A percentile compares a stretch with the other conserved stretches of the same genome.
Evolutionary conservation across 1,284 basidiomycete genomes (phyloP).

Genomic region (Leucoagaricus sp.): DNA sequence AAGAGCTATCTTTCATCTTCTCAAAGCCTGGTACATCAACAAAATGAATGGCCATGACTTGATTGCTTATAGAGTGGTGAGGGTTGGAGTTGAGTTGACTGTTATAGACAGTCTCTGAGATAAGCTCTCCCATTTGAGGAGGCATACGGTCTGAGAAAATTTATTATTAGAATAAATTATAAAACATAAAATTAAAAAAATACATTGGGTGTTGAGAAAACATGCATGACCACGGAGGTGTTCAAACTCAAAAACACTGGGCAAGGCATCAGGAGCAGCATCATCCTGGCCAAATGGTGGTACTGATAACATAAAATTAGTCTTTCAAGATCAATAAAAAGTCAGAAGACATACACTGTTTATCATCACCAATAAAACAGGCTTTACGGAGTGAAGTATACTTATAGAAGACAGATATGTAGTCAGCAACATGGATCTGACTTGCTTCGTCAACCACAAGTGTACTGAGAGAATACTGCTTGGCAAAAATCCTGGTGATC

Average conservation of each 20-base stretch:
- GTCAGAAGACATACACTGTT: conserved; percentile 55
- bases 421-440: conserved; percentile 65
- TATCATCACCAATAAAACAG: conserved; percentile 76
- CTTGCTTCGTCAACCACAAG: conserved; percentile 69
- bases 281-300: conserved; percentile 62
- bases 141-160: conserved; percentile 72
- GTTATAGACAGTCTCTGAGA: conserved; percentile 66
- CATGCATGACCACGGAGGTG: conserved; percentile 44
- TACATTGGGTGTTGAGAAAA: conserved; percentile 63
- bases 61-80: conserved; percentile 41
- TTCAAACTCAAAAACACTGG: conserved; percentile 59
- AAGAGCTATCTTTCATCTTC: conserved; percentile 38
- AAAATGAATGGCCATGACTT: conserved; percentile 48
- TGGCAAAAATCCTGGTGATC: conserved; percentile 37
- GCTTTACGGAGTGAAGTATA: conserved; percentile 55
- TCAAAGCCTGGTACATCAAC: conserved; percentile 45
- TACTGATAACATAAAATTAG: conserved; percentile 34
- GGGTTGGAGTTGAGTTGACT: conserved; percentile 50
- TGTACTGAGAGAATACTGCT: conserved; percentile 44
- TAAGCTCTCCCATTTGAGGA: conserved; percentile 69
- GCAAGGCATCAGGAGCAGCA: conserved; percentile 34
- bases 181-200: conserved; percentile 13
- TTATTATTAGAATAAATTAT: conserved; percentile 4
- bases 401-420: conserved; percentile 46
- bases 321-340: conserved; percentile 8